These are phyloP conservation scores for Pseudozyma sp. DNA, from an alignment of 1,284 basidiomycete species.

Conservation along the genomic window DNA sequence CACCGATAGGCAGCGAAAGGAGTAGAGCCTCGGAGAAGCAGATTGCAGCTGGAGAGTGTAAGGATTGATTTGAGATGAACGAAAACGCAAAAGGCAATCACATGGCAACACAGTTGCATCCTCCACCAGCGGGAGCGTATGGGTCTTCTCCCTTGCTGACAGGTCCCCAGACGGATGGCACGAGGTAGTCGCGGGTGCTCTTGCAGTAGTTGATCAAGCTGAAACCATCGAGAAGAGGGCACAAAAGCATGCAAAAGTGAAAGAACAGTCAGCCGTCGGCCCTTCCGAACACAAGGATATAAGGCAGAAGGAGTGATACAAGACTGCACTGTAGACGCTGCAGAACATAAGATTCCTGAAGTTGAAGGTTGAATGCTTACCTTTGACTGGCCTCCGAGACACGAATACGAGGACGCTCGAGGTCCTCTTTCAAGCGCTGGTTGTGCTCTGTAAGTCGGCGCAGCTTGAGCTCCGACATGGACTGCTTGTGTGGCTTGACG, in stretches of 20 bases:
- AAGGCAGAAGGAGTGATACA: neutral
- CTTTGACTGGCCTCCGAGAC: constrained; percentile 91
- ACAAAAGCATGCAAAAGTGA: neutral
- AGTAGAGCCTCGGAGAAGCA: neutral
- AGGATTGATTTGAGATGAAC: constrained; percentile 5
- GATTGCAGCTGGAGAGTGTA: neutral
- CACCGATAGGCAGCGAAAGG: no score
- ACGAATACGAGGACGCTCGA: constrained; percentile 84
- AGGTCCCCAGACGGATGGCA: constrained; percentile 93
- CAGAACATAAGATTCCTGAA: neutral
- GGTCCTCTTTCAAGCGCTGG: constrained; percentile 86
- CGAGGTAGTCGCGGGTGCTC: constrained; percentile 86
- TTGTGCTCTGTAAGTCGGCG: constrained; percentile 93
- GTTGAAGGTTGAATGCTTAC: constrained; percentile 72
- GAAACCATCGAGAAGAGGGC: neutral
- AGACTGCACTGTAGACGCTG: neutral
- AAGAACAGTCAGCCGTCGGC: neutral
- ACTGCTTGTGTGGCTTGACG: constrained; percentile 74
- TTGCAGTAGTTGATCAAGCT: constrained; percentile 92
- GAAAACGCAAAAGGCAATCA: no score
- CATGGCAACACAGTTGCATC: constrained; percentile 71
- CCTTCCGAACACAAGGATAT: neutral
- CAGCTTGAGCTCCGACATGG: constrained; percentile 95
- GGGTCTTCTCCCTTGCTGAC: constrained; percentile 88
- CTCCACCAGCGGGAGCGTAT: constrained; percentile 77